Conservation (phyloP, 306 rosid genomes). For the Quercus ilex region DNA sequence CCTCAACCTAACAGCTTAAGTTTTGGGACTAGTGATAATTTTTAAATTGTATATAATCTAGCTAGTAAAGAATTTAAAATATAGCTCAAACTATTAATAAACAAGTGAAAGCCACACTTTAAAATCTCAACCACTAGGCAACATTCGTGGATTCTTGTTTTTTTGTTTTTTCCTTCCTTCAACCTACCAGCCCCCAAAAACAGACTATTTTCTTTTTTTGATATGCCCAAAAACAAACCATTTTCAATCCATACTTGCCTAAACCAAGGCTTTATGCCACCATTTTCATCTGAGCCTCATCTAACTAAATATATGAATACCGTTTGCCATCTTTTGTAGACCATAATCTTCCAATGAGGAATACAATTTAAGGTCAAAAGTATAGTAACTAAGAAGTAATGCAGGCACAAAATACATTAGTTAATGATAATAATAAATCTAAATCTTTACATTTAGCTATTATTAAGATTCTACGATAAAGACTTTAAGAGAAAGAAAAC, state of each 20-base stretch:
- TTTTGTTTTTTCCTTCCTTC: not conserved
- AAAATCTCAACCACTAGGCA: not conserved
- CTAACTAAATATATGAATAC: constrained; percentile 13
- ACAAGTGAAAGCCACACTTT: not conserved
- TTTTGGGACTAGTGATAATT: too few relatives aligned
- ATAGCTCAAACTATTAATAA: not conserved
- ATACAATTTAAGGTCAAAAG: not conserved
- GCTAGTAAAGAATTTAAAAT: not conserved
- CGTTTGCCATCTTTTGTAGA: not conserved
- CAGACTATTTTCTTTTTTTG: too few relatives aligned
- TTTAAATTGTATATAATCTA: not conserved
- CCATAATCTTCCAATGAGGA: constrained; percentile 7
- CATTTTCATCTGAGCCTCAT: constrained; percentile 14
- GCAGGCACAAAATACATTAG: constrained; percentile 5
- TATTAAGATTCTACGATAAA: not conserved
- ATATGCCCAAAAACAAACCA: not conserved
- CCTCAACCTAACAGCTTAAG: too few relatives aligned
- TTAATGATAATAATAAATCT: not conserved
- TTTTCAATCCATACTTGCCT: constrained; percentile 7
- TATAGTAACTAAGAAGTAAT: constrained; percentile 7
- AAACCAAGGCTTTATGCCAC: not conserved
- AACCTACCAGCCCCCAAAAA: not conserved
- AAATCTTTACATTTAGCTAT: not conserved
- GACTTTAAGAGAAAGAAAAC: not conserved
- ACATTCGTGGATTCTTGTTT: not conserved